These are phyloP conservation scores for Tuber calosporum DNA, from an alignment of 495 filamentous ascomycete species.

Conservation along the genomic window DNA sequence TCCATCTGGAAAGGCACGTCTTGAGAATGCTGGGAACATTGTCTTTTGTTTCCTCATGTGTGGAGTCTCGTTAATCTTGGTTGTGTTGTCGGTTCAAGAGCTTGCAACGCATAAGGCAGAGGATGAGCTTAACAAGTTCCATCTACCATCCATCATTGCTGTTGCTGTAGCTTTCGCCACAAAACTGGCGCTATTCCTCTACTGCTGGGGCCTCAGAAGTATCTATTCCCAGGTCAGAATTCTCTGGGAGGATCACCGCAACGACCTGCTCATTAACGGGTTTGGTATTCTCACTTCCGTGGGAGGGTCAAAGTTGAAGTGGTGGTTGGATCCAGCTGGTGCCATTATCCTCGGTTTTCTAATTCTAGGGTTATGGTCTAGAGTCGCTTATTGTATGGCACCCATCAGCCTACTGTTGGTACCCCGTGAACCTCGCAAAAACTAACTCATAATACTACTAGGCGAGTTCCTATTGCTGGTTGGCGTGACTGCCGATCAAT, in stretches of 20 bases:
- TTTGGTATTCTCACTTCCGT: conserved; percentile 86
- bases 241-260: conserved; percentile 85
- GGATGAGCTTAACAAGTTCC: conserved; percentile 54
- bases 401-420: not conserved
- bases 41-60: conserved; percentile 97
- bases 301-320: conserved; percentile 73
- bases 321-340: conserved; percentile 95
- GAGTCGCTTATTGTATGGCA: conserved; percentile 58
- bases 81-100: conserved; percentile 74
- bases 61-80: conserved; percentile 79
- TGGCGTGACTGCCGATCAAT: conserved; percentile 74
- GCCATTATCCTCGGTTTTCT: conserved; percentile 74
- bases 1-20: conserved; percentile 85
- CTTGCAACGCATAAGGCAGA: conserved; percentile 48
- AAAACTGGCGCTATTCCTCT: conserved; percentile 76
- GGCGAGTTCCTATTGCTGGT: conserved; percentile 84
- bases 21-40: conserved; percentile 95
- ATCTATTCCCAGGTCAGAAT: conserved; percentile 87
- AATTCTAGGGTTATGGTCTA: conserved; percentile 70
- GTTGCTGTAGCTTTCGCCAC: conserved; percentile 78
- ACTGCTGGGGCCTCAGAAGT: conserved; percentile 85
- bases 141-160: conserved; percentile 78
- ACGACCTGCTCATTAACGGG: conserved; percentile 81
- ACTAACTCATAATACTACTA: not conserved
- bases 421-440: not conserved